Evolutionary conservation across 2,329 filamentous ascomycete species (phyloP).

Genomic region (Penicillium sp.): DNA sequence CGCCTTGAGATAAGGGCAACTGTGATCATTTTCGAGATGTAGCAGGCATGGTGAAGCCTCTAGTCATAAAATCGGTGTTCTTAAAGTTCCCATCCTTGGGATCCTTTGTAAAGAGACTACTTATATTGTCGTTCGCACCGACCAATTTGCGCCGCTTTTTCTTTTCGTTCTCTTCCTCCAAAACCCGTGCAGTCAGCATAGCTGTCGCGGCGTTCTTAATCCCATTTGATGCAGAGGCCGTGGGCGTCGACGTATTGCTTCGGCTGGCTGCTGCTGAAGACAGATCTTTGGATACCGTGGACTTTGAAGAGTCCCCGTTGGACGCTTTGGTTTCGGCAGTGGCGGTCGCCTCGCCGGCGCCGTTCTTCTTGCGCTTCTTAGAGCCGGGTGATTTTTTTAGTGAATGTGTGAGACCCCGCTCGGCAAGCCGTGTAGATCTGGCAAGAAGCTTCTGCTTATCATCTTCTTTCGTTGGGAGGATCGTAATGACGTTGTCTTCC

Average conservation of each 20-base stretch:
- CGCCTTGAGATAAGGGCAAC: constrained; percentile 12
- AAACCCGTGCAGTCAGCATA: constrained; percentile 80
- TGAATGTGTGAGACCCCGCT: constrained; percentile 78
- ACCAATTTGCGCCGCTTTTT: constrained; percentile 79
- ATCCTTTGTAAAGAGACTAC: constrained; percentile 58
- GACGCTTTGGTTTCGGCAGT: constrained; percentile 43
- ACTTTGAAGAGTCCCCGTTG: constrained; percentile 39
- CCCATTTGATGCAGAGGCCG: constrained; percentile 51
- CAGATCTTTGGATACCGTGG: constrained; percentile 14
- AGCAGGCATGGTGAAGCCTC: constrained; percentile 59
- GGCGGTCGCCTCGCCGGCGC: constrained; percentile 42
- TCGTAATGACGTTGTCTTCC: constrained; percentile 77
- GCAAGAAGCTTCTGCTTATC: constrained; percentile 72
- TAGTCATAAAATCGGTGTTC: constrained; percentile 63
- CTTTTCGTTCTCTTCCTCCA: constrained; percentile 82
- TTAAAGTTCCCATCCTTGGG: constrained; percentile 47
- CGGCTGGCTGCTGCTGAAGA: constrained; percentile 26
- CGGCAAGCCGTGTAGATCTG: constrained; percentile 70
- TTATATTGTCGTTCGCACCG: constrained; percentile 62
- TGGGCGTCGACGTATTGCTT: constrained; percentile 40
- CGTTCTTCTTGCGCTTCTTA: constrained; percentile 78
- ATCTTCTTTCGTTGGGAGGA: constrained; percentile 72
- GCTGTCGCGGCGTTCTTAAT: constrained; percentile 92
- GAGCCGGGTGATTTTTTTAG: constrained; percentile 76
- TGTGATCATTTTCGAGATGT: constrained; percentile 42